phyloP scores from a whole-genome alignment of 2,329 filamentous ascomycete species.

The Diaporthe velutina region DNA sequence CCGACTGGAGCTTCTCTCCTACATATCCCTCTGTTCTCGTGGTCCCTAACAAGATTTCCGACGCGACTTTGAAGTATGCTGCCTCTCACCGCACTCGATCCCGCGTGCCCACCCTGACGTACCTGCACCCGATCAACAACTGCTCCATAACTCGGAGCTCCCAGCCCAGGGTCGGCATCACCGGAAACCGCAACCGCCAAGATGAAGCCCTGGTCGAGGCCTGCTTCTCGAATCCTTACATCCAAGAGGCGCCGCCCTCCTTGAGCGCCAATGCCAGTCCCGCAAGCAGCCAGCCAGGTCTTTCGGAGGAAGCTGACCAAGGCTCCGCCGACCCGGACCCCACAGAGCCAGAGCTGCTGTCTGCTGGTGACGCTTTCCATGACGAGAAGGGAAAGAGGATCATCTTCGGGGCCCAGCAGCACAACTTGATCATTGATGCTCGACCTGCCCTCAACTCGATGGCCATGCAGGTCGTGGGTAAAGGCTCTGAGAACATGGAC shows the following conservation, averaged over 20 bases:
- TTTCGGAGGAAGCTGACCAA: constrained; percentile 68
- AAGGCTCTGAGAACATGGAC: constrained; percentile 98
- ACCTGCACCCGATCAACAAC: constrained; percentile 96
- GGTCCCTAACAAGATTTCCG: constrained; percentile 92
- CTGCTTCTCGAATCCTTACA: constrained; percentile 83
- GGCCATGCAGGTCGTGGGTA: constrained; percentile 92
- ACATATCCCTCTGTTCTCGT: constrained; percentile 90
- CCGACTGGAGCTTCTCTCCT: constrained; percentile 89
- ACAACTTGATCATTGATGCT: constrained; percentile 95
- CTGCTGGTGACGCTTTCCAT: constrained; percentile 61
- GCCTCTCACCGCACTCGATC: constrained; percentile 88
- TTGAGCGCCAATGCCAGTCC: constrained; percentile 54
- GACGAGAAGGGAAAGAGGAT: constrained; percentile 73
- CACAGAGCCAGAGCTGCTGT: constrained; percentile 78
- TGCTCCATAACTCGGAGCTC: constrained; percentile 97
- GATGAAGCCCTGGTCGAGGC: constrained; percentile 94
- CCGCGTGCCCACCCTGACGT: constrained; percentile 90
- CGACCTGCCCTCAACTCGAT: constrained; percentile 94
- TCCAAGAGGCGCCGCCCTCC: constrained; percentile 52
- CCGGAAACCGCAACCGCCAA: constrained; percentile 91
- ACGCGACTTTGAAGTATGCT: constrained; percentile 95
- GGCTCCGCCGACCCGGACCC: constrained; percentile 58
- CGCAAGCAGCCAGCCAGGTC: constrained; percentile 65
- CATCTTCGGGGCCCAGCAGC: constrained; percentile 92
- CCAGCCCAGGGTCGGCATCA: constrained; percentile 89